phyloP scores from a whole-genome alignment of 2,329 filamentous ascomycete species.

The Basipetospora chlamydospora region DNA sequence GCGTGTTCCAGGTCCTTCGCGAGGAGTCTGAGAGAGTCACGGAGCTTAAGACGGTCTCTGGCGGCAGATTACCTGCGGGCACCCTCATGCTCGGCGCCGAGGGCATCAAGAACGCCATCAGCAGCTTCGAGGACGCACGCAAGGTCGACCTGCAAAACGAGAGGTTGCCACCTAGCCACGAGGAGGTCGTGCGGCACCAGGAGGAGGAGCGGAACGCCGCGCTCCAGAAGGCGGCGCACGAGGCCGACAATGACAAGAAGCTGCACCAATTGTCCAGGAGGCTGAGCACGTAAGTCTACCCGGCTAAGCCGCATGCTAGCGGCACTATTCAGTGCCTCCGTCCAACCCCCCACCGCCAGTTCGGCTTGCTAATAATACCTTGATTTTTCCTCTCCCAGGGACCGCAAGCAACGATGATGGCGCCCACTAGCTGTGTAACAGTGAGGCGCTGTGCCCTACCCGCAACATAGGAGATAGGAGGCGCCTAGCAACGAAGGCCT shows the following conservation, averaged over 20 bases:
- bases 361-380: too few relatives aligned
- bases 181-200: constrained; percentile 75
- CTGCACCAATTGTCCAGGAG: constrained; percentile 76
- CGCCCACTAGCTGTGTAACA: too few relatives aligned
- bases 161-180: constrained; percentile 76
- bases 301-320: background rate
- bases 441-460: too few relatives aligned
- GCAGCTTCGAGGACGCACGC: constrained; percentile 86
- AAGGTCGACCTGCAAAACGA: constrained; percentile 98
- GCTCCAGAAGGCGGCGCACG: constrained; percentile 68
- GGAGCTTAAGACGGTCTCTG: constrained; percentile 91
- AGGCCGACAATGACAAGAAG: constrained; percentile 84
- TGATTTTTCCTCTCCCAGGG: constrained; percentile 1
- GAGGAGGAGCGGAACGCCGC: constrained; percentile 72
- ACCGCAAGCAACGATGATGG: constrained; percentile 3
- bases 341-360: too few relatives aligned
- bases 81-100: constrained; percentile 97
- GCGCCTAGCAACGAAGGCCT: too few relatives aligned
- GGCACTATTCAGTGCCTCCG: too few relatives aligned
- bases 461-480: too few relatives aligned
- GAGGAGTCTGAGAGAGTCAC: constrained; percentile 96
- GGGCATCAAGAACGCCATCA: constrained; percentile 97
- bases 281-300: constrained; percentile 79
- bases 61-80: constrained; percentile 80
- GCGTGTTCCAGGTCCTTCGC: constrained; percentile 94